phyloP scores from a whole-genome alignment of 1,284 basidiomycete species.

The Ganoderma boninense region DNA sequence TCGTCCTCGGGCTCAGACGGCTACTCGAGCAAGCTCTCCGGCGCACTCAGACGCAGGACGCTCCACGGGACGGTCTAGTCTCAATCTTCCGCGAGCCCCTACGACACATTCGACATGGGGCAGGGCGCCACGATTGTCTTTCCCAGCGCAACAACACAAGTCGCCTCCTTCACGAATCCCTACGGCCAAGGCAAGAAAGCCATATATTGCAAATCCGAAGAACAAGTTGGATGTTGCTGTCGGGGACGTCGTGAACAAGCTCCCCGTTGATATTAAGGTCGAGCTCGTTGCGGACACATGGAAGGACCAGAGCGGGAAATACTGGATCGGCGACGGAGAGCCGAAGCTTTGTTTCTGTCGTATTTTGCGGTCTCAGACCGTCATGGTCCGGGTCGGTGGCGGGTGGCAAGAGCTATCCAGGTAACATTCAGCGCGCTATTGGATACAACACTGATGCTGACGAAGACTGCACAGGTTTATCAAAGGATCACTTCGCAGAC shows the following conservation, averaged over 20 bases:
- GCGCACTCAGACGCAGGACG: constrained; percentile 59
- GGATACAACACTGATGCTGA: background rate
- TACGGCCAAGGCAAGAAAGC: constrained; percentile 55
- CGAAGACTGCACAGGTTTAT: constrained; percentile 70
- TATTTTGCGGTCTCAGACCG: constrained; percentile 90
- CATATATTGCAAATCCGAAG: constrained; percentile 86
- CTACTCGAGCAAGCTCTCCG: constrained; percentile 61
- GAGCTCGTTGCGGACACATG: constrained; percentile 85
- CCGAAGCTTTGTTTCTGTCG: constrained; percentile 91
- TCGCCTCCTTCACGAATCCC: constrained; percentile 56
- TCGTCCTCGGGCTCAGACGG: constrained; percentile 51
- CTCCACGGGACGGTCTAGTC: constrained; percentile 37
- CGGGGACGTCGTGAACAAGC: constrained; percentile 87
- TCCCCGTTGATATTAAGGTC: constrained; percentile 87
- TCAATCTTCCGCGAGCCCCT: constrained; percentile 46
- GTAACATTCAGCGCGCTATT: constrained; percentile 52
- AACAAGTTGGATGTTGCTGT: constrained; percentile 93
- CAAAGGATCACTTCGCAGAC: constrained; percentile 84
- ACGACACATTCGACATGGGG: constrained; percentile 66
- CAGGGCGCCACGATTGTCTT: constrained; percentile 69
- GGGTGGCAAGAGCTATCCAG: constrained; percentile 94
- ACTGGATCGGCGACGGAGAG: constrained; percentile 93
- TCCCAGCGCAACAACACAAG: constrained; percentile 51
- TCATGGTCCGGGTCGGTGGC: constrained; percentile 95
- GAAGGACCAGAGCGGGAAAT: constrained; percentile 93